A percentile compares a stretch with the other conserved stretches of the same genome.
phyloP scores from a whole-genome alignment of 192 early-diverging fungal species.

The Gaertneriomyces semiglobifer region DNA sequence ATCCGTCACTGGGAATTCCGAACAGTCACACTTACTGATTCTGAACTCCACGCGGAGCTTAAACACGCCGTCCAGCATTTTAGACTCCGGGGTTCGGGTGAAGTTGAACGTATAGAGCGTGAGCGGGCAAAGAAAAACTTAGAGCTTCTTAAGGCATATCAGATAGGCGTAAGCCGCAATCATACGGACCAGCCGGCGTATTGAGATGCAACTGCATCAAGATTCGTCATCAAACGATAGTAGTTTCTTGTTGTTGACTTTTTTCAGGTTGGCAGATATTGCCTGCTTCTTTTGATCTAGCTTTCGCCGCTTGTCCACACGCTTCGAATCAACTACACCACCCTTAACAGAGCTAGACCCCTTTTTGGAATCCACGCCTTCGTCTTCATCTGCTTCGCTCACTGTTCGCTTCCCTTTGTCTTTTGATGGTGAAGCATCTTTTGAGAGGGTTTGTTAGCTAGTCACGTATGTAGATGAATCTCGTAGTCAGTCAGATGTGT shows the following conservation, averaged over 20 bases:
- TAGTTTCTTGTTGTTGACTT: constrained; percentile 31
- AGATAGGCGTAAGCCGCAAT: too few relatives aligned
- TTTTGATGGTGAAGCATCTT: constrained; percentile 7
- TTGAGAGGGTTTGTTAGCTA: neutral
- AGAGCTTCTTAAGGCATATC: too few relatives aligned
- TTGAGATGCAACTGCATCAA: neutral
- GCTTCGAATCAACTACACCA: neutral
- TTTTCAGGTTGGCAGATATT: constrained; percentile 9
- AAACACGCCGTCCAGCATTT: neutral
- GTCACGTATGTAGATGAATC: neutral
- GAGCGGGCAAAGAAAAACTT: neutral
- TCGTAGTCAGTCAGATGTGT: too few relatives aligned
- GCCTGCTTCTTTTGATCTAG: constrained; percentile 19
- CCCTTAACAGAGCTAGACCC: too few relatives aligned
- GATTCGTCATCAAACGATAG: constrained; percentile 32
- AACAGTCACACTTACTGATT: neutral
- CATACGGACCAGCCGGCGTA: too few relatives aligned
- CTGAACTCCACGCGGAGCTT: neutral
- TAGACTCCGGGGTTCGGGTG: constrained; percentile 8
- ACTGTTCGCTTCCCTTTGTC: constrained; percentile 12
- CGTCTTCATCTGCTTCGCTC: neutral
- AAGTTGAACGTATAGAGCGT: constrained; percentile 12
- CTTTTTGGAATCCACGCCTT: neutral
- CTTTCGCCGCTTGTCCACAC: constrained; percentile 17
- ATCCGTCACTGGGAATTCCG: constrained; percentile 7